Evolutionary conservation across 2,329 filamentous ascomycete genomes (phyloP).

Genomic region (Exophiala lecanii-corni): DNA sequence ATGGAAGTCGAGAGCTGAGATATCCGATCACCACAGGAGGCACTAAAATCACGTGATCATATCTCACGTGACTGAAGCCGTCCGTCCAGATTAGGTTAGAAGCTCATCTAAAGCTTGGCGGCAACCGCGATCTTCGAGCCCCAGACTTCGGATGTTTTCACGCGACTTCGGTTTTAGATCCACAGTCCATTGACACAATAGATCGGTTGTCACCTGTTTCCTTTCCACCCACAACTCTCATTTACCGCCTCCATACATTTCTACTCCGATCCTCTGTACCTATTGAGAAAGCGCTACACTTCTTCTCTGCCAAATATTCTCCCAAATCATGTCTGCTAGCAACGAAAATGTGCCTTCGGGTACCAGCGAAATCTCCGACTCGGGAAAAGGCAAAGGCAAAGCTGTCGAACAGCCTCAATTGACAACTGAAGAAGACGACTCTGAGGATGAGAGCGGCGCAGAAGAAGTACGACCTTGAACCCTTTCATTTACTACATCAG

Average conservation of each 20-base stretch:
- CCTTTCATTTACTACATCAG: background rate
- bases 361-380: constrained; percentile 30
- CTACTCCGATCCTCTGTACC: background rate
- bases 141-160: background rate
- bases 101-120: background rate
- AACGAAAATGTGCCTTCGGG: constrained; percentile 21
- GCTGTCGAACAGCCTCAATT: constrained; percentile 52
- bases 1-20: no score
- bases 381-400: constrained; percentile 82
- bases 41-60: background rate
- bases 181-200: background rate
- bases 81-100: background rate
- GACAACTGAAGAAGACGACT: constrained; percentile 67
- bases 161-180: background rate
- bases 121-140: constrained; percentile 1
- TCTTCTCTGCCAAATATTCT: background rate
- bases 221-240: background rate
- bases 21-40: no score
- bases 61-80: background rate
- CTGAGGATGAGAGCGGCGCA: constrained; percentile 63
- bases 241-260: background rate
- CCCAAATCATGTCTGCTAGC: constrained; percentile 25
- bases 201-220: background rate
- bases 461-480: constrained; percentile 37
- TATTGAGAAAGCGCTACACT: background rate